Conservation (phyloP, 768 basidiomycete species). For the Russula griseocarnosa region DNA sequence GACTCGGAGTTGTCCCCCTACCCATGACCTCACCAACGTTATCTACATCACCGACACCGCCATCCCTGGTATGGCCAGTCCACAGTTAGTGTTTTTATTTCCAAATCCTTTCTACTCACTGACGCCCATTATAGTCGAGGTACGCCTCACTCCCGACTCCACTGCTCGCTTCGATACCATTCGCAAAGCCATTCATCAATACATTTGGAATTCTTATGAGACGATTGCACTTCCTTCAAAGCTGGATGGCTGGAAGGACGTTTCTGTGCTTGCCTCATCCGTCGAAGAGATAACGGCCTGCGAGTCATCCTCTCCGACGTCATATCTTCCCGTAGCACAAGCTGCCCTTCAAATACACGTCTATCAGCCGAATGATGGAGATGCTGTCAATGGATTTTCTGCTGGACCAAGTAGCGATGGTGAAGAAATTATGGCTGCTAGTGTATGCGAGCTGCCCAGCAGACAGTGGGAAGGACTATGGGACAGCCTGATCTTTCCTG, state of each 20-base stretch:
- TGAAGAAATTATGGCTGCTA: slow-evolving; percentile 82
- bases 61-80: slow-evolving; percentile 51
- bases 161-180: slow-evolving; percentile 76
- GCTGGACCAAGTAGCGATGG: slow-evolving; percentile 50
- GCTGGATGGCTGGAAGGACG: slow-evolving; percentile 75
- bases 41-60: slow-evolving; percentile 20
- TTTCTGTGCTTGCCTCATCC: slow-evolving; percentile 63
- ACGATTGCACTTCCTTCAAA: slow-evolving; percentile 66
- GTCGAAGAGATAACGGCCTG: slow-evolving; percentile 74
- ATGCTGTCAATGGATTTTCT: slow-evolving; percentile 70
- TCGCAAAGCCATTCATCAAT: slow-evolving; percentile 57
- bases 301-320: slow-evolving; percentile 56
- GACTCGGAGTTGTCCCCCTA: not conserved
- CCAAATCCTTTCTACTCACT: not conserved
- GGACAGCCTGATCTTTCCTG: slow-evolving; percentile 84
- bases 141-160: slow-evolving; percentile 63
- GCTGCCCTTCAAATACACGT: slow-evolving; percentile 77
- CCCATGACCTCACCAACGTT: slow-evolving; percentile 18
- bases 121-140: slow-evolving; percentile 59
- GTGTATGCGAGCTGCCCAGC: slow-evolving; percentile 84
- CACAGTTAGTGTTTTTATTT: slow-evolving; percentile 46
- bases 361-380: slow-evolving; percentile 72
- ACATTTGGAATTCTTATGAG: slow-evolving; percentile 52
- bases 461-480: slow-evolving; percentile 84
- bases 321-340: slow-evolving; percentile 52